Base-by-base conservation (phyloP, 75 land plant species). In the Adiantum capillusveneris region DNA sequence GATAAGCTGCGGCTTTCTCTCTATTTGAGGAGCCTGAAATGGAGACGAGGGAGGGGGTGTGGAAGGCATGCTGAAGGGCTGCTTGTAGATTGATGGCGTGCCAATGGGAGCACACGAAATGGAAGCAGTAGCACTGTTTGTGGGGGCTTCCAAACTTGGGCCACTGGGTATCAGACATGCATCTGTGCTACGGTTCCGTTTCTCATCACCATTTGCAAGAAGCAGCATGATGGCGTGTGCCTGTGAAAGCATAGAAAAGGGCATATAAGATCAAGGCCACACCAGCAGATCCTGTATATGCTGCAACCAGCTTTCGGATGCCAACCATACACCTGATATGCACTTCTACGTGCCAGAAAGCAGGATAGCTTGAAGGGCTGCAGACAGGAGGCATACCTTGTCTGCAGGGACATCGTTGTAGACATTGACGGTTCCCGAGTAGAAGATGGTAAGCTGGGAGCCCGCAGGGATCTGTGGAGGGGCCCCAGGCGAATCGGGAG, bases 181-280 rank as follows among this genome's bases (percentile, higher is more conserved):
- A 34, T 34, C 37, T 34, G 37, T 9, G 37, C 37, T 9, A 34
- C 37, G 37, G 37, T 9, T 9, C 37, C 9, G 37, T 34, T 9
- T 3, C 3, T 34, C 37, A 34, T 9, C 37, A 9, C 58, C 66
- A 57, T 59, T 71, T n/a, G 59, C 84, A 29, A 83, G 84, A 26
- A 83, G 69, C 1, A 83, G 57, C 85, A 83, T 83, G 46, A 83
- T 83, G 13, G 85, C 84, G 21, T 80, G 85, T 1, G 76, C 85
- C 85, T 83, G 76, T 34, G n/a, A 58, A 45, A 6, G 18, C 12
- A 39, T 19, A 24, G 30, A 29, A 25, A 29, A 55, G 11, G 30
- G 0, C 9, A 9, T 34, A 9, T 9, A 34, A 5, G 37, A 34
- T 5, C 9, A 5, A 34, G 37, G 37, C 7, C 37, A 9, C 37